Base-by-base conservation (phyloP, 805 yeast species). In the Sugiyamaella qingdaonensis region DNA sequence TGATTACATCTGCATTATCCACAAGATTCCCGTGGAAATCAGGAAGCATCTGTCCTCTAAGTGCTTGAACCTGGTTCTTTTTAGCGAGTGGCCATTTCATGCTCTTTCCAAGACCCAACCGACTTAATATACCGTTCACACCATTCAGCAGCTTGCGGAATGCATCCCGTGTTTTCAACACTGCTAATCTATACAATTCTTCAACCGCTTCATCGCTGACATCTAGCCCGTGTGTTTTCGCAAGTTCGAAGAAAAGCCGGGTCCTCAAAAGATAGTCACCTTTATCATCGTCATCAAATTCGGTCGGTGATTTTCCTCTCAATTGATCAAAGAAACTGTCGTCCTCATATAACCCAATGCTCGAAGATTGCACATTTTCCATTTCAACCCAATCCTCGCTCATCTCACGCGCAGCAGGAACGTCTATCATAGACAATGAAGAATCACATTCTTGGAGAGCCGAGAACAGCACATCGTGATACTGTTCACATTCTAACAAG, bases 371-470 rank as follows among this genome's bases (percentile, higher is more conserved):
- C 4, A 16, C 18, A 16, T 56, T 50, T 43, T 62, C 66, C 50
- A 58, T 32, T 3, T 33, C 52, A 0, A 62, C 32, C 65, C 65
- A 62, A 10, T 33, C 41, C 31, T 54, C 54, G 34, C 61, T 58
- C 63, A 61, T 59, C 42, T 62, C 66, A 16, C 31, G 14, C 4
- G 65, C 63, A 1, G 56, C 54, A 4, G 65, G 65, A 2, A 62
- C 54, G 8, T 62, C 64, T 18, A 14, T 53, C 46, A 46, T 46
- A 9, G 43, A 32, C n/a, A 58, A 2, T 5, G 37, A 49, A 8
- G 39, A 13, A 5, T 27, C 46, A 5, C 18, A 37, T n/a, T 32
- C 35, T 1, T 35, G 35, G 0, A 45, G 32, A 10, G 44, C 49
- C 10, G 35, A 11, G 41, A 14, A 31, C 33, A 63, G 47, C 29